Evolutionary conservation across 176 grass and related monocot genomes (phyloP), one percentile per base, ranked within the genome.

Genomic region (Thinopyrum elongatum): DNA sequence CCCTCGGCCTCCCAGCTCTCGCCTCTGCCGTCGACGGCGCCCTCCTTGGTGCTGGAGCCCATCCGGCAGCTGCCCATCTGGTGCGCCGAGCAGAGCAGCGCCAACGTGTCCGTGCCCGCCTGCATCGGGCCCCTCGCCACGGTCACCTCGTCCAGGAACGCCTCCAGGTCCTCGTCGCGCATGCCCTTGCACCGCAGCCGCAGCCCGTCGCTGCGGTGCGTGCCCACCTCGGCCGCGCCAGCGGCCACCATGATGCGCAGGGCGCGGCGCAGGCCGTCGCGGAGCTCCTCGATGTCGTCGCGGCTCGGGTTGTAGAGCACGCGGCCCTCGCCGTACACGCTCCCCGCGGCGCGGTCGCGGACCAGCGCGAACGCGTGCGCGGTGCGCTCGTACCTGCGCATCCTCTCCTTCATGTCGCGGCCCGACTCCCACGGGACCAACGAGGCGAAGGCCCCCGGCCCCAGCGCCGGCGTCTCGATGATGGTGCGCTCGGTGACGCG

Each of bases 31-130:
- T 96, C 94, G 17, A 96, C 94, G 6, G 85, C 94, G 8, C 97
- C 92, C 14, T 89, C 68, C 28, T 15, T 30, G 47, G 65, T 78
- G 58, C 68, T 96, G 4, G n/a, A 15, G 10, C 79, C 92, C 94
- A 99, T 96, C 84, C 97, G 82, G 86, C 97, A 99, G 71, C 92
- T 99, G 9, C 92, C 82, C 88, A 99, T 96, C 85, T 99, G 97
- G 75, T 99, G 97, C 26, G 97, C 97, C 33, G 90, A 94, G 86
- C 88, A 86, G 15, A 74, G 58, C 51, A 92, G 5, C 10, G 57
- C 70, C 93, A 93, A 98, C 7, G 70, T 79, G 8, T 94, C 86
- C 0, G 70, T 36, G 16, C 65, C 61, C 1, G 66, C 10, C 25
- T 72, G 14, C 86, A 86, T 65, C 4, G 94, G 90, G 0, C 96